Evolutionary conservation across 371 early-diverging fungal genomes (phyloP).

Genomic region (Apophysomyces sp.): DNA sequence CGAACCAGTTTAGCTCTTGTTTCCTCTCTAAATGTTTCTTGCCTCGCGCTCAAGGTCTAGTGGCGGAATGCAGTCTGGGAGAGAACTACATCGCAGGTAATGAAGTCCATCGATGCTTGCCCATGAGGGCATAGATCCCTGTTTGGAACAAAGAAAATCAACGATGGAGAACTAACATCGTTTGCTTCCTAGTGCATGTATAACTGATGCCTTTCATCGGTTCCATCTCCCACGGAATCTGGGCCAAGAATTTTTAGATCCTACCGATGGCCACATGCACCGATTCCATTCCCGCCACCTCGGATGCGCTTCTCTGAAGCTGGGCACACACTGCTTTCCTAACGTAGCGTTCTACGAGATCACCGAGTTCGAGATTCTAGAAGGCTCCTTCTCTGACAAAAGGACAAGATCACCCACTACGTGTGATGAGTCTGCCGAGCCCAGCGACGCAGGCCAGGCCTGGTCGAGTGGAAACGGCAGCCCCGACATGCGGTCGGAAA

Average conservation of each 20-base stretch:
- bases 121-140: background rate
- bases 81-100: constrained; percentile 9
- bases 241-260: constrained; percentile 16
- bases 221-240: constrained; percentile 17
- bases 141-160: background rate
- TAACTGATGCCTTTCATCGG: constrained; percentile 24
- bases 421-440: background rate
- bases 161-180: background rate
- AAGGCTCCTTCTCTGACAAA: constrained; percentile 11
- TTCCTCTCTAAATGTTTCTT: background rate
- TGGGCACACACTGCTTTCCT: constrained; percentile 19
- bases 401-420: background rate
- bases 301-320: constrained; percentile 27
- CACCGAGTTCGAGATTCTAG: constrained; percentile 46
- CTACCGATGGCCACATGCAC: constrained; percentile 20
- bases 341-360: constrained; percentile 37
- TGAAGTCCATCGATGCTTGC: constrained; percentile 1
- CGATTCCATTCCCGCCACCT: constrained; percentile 33
- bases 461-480: background rate
- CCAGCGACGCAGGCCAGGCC: background rate
- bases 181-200: constrained; percentile 5
- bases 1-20: background rate
- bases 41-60: constrained; percentile 5
- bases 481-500: background rate
- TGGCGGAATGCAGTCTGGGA: constrained; percentile 13